Conservation (phyloP, 1,139 yeast species). For the Arxiozyma slooffiae region DNA sequence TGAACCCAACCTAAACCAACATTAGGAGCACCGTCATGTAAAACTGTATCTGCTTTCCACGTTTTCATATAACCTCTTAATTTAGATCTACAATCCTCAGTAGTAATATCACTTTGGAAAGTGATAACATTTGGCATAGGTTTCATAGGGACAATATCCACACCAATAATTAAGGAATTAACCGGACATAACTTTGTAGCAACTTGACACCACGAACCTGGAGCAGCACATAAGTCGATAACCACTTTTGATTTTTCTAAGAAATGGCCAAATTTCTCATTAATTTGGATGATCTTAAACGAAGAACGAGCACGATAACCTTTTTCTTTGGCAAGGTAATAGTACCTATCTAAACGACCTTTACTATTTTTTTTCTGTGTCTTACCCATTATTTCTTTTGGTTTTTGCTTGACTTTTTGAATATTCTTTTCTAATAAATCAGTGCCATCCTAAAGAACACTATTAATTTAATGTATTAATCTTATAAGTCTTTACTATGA, state of each 20-base stretch:
- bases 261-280: conserved; percentile 93
- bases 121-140: conserved; percentile 89
- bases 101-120: conserved; percentile 93
- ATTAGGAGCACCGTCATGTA: conserved; percentile 99
- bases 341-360: conserved; percentile 98
- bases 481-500: background rate
- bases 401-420: background rate
- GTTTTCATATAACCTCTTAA: conserved; percentile 94
- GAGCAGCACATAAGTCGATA: conserved; percentile 97
- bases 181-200: conserved; percentile 89
- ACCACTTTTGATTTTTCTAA: conserved; percentile 94
- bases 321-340: conserved; percentile 89
- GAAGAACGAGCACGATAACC: conserved; percentile 99
- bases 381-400: conserved; percentile 54
- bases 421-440: too few relatives aligned
- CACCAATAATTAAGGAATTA: conserved; percentile 90
- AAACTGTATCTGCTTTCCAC: conserved; percentile 96
- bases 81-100: conserved; percentile 93
- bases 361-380: conserved; percentile 93
- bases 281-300: conserved; percentile 86
- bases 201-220: conserved; percentile 99
- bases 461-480: background rate
- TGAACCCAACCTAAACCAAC: conserved; percentile 99
- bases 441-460: background rate
- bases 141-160: conserved; percentile 94